Evolutionary conservation across 1,284 basidiomycete species (phyloP).

Genomic region (Wallemia ichthyophaga): DNA sequence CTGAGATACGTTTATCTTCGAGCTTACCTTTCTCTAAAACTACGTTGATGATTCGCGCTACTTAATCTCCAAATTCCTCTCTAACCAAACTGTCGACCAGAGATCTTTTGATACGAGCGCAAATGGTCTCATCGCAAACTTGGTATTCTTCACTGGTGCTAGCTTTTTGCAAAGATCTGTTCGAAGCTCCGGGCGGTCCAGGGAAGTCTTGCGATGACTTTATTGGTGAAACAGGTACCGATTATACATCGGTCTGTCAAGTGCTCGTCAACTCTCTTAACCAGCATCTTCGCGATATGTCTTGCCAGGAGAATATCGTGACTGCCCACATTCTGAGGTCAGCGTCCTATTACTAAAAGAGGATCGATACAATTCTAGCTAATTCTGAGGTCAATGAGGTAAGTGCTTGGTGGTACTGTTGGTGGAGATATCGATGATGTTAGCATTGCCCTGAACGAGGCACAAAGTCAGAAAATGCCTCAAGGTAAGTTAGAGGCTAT

Average conservation of each 20-base stretch:
- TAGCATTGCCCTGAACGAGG: not conserved
- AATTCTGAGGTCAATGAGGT: constrained; percentile 11
- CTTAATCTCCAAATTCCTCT: constrained; percentile 57
- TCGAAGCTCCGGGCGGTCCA: constrained; percentile 30
- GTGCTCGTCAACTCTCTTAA: constrained; percentile 39
- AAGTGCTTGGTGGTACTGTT: constrained; percentile 6
- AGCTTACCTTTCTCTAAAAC: constrained; percentile 66
- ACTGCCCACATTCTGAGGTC: constrained; percentile 85
- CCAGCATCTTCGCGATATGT: constrained; percentile 42
- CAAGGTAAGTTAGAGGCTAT: constrained; percentile 11
- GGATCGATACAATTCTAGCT: constrained; percentile 17
- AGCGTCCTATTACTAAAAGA: constrained; percentile 72
- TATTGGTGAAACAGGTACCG: constrained; percentile 91
- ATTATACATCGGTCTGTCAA: constrained; percentile 93
- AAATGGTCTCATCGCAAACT: constrained; percentile 52
- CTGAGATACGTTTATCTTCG: constrained; percentile 84
- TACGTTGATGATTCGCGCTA: constrained; percentile 52
- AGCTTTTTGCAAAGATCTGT: constrained; percentile 19
- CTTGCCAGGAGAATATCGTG: constrained; percentile 98
- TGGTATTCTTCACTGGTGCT: constrained; percentile 24
- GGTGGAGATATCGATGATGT: not conserved
- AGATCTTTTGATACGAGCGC: constrained; percentile 34
- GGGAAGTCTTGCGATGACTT: constrained; percentile 52
- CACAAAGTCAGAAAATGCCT: not conserved
- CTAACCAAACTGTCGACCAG: constrained; percentile 50